Evolutionary conservation across 441 rosid genomes (phyloP).

Genomic region (Gossypium davidsonii): DNA sequence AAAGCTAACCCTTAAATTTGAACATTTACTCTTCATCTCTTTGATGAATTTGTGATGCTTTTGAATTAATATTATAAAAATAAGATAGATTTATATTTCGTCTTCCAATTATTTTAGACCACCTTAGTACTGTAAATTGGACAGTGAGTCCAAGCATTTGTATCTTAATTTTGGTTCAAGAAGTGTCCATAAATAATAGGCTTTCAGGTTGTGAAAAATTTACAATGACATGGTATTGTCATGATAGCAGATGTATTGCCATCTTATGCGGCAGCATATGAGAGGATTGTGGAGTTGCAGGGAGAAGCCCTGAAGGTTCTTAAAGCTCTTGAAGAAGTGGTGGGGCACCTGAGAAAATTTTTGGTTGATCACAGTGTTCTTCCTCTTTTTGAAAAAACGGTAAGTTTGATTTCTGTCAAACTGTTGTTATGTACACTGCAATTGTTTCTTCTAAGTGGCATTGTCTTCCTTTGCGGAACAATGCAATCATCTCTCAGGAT

Average conservation of each 20-base stretch:
- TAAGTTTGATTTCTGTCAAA: constrained; percentile 26
- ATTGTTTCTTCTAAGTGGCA: constrained; percentile 5
- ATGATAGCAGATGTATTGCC: constrained; percentile 47
- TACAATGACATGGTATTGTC: neutral
- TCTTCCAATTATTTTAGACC: neutral
- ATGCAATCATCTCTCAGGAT: constrained; percentile 39
- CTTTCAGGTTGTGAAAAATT: neutral
- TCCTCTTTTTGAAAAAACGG: constrained; percentile 60
- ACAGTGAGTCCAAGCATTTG: neutral
- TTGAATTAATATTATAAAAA: neutral
- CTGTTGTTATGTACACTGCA: neutral
- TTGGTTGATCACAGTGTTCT: constrained; percentile 63
- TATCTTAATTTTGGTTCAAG: constrained; percentile 5
- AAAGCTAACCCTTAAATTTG: neutral
- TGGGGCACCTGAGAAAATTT: constrained; percentile 63
- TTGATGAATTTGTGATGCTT: neutral
- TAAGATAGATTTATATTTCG: neutral
- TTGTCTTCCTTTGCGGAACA: constrained; percentile 21
- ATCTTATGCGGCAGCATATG: constrained; percentile 42
- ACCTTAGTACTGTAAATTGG: neutral
- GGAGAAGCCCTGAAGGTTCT: constrained; percentile 54
- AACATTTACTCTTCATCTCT: neutral
- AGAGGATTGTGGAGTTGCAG: constrained; percentile 54
- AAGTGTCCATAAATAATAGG: neutral
- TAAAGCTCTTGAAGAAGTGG: constrained; percentile 52